phyloP scores from a whole-genome alignment of 192 early-diverging fungal genomes.

The Spinellus fusiger region DNA sequence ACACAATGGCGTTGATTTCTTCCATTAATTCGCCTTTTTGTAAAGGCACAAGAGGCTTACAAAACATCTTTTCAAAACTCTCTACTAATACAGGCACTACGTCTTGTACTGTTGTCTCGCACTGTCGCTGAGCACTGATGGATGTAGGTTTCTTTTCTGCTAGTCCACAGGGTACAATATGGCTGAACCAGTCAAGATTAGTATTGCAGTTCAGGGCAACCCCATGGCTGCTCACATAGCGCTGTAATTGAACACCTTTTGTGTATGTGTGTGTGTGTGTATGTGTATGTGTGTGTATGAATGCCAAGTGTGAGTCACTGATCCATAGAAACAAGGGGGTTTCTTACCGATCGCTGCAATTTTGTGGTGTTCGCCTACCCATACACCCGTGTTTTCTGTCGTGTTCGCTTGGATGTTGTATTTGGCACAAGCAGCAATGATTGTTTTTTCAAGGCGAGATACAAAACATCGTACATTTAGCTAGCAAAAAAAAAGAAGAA shows the following conservation, averaged over 20 bases:
- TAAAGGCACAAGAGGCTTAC: slow-evolving; percentile 3
- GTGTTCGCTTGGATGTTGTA: slow-evolving; percentile 61
- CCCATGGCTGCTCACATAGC: slow-evolving; percentile 88
- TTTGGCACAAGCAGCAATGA: slow-evolving; percentile 67
- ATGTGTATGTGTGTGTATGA: not conserved
- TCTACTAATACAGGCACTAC: slow-evolving; percentile 45
- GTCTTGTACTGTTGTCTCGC: slow-evolving; percentile 34
- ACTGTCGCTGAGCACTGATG: slow-evolving; percentile 43
- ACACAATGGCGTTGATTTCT: not conserved
- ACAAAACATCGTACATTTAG: slow-evolving; percentile 76
- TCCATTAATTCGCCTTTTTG: not conserved
- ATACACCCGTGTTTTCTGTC: slow-evolving; percentile 84
- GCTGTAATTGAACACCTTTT: slow-evolving; percentile 76
- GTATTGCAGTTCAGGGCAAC: slow-evolving; percentile 92
- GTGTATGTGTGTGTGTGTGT: not conserved
- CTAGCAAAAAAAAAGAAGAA: slow-evolving; percentile 19
- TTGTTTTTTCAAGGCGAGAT: slow-evolving; percentile 62
- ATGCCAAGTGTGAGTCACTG: not conserved
- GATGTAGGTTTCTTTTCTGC: slow-evolving; percentile 74
- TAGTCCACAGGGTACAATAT: slow-evolving; percentile 90
- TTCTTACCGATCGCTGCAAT: slow-evolving; percentile 84
- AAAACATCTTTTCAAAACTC: slow-evolving; percentile 15
- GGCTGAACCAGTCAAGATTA: slow-evolving; percentile 80
- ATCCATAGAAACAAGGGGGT: not conserved
- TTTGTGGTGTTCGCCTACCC: slow-evolving; percentile 79